These are phyloP conservation scores for Xenoacremonium recifei DNA, from an alignment of 2,329 filamentous ascomycete species.

Conservation along the genomic window DNA sequence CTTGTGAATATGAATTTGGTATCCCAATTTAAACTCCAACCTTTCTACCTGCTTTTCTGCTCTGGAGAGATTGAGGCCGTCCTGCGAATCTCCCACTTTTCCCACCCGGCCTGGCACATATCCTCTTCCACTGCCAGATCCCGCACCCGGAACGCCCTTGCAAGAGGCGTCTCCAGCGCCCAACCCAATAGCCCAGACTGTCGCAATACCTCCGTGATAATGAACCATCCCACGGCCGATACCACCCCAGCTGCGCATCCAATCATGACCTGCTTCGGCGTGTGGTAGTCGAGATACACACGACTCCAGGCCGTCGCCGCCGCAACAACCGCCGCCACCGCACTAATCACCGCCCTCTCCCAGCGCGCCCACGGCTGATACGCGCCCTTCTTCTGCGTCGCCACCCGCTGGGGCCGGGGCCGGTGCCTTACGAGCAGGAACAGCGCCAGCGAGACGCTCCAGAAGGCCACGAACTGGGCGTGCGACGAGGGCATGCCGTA, in stretches of 20 bases:
- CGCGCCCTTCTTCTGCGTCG: constrained; percentile 5
- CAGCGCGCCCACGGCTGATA: constrained; percentile 54
- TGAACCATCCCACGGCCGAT: constrained; percentile 79
- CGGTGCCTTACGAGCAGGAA: constrained; percentile 82
- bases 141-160: constrained; percentile 68
- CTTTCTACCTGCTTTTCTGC: constrained; percentile 33
- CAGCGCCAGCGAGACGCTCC: constrained; percentile 77
- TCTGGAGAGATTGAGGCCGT: constrained; percentile 27
- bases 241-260: constrained; percentile 69
- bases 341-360: constrained; percentile 56
- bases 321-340: constrained; percentile 60
- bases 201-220: constrained; percentile 64
- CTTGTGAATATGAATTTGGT: neutral
- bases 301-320: constrained; percentile 75
- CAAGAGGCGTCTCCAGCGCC: constrained; percentile 64
- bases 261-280: constrained; percentile 79
- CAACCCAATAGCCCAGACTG: constrained; percentile 68
- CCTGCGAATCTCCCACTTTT: constrained; percentile 72
- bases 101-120: constrained; percentile 88
- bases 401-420: constrained; percentile 41
- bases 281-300: constrained; percentile 92
- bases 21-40: constrained; percentile 2
- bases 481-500: constrained; percentile 97
- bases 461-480: constrained; percentile 92
- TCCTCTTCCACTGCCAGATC: constrained; percentile 89